phyloP scores from a whole-genome alignment of 1,284 basidiomycete species.

The Microstroma glucosiphilum region DNA sequence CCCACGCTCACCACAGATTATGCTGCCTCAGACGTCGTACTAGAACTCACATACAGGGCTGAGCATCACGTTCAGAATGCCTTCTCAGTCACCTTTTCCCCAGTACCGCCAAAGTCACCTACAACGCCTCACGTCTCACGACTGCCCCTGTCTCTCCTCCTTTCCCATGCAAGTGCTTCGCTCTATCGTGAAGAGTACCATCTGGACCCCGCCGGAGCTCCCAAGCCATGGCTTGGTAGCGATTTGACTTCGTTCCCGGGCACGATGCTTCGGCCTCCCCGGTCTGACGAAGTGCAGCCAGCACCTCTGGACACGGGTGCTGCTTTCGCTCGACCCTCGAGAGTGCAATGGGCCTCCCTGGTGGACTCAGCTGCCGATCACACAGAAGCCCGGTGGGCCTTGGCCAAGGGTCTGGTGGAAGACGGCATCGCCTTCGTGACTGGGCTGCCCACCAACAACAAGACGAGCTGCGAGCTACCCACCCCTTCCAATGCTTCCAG shows the following conservation, averaged over 20 bases:
- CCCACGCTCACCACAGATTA: background rate
- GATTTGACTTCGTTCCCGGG: conserved; percentile 21
- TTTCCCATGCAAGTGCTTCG: conserved; percentile 54
- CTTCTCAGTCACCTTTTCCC: conserved; percentile 30
- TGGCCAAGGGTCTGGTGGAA: conserved; percentile 50
- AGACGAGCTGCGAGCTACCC: conserved; percentile 3
- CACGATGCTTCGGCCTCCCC: background rate
- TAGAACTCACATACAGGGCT: conserved; percentile 24
- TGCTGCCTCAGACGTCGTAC: conserved; percentile 6
- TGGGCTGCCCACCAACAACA: conserved; percentile 59
- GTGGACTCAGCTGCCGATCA: conserved; percentile 7
- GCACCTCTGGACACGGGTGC: conserved; percentile 6
- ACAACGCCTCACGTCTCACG: conserved; percentile 26
- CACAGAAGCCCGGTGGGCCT: conserved; percentile 31
- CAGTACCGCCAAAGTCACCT: background rate
- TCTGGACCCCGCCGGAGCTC: conserved; percentile 34
- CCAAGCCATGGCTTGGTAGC: conserved; percentile 33
- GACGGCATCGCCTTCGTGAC: conserved; percentile 58
- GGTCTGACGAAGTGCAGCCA: conserved; percentile 6
- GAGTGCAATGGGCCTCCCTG: conserved; percentile 9
- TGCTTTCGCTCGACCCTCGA: conserved; percentile 8
- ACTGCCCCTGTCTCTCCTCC: conserved; percentile 53
- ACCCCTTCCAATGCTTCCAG: conserved; percentile 18
- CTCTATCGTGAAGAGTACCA: conserved; percentile 33
- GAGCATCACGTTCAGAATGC: conserved; percentile 32